Evolutionary conservation across 2,329 filamentous ascomycete genomes (phyloP).

Genomic region (Pseudogymnoascus sp.): DNA sequence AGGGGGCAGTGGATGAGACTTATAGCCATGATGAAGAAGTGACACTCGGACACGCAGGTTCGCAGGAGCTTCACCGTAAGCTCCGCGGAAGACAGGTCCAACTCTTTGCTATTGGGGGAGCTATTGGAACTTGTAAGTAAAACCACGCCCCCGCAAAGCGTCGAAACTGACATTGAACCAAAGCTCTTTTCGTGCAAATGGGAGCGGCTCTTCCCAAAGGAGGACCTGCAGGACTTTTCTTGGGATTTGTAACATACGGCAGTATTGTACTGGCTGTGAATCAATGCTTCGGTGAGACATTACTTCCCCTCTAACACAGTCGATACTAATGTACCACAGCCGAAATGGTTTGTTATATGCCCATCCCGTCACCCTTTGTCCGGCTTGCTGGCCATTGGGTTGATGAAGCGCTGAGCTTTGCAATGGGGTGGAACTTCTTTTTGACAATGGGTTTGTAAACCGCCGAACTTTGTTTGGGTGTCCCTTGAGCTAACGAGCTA

Average conservation of each 20-base stretch:
- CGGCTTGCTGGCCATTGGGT: conserved; percentile 46
- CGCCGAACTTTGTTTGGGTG: neutral
- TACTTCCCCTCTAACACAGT: conserved; percentile 37
- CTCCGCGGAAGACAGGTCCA: conserved; percentile 11
- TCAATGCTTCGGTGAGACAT: conserved; percentile 11
- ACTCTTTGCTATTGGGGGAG: conserved; percentile 32
- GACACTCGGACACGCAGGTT: neutral
- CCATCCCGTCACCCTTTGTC: conserved; percentile 44
- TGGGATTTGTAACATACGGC: conserved; percentile 43
- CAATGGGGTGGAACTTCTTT: conserved; percentile 53
- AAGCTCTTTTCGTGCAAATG: conserved; percentile 50
- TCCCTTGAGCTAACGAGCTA: conserved; percentile 38
- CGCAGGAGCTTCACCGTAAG: conserved; percentile 8
- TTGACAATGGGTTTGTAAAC: conserved; percentile 28
- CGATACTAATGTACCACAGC: conserved; percentile 33
- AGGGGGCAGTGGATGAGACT: neutral
- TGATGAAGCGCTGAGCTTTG: conserved; percentile 47
- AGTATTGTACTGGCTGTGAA: conserved; percentile 44
- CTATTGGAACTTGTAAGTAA: conserved; percentile 38
- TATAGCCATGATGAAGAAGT: neutral
- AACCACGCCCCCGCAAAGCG: neutral
- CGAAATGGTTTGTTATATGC: conserved; percentile 51
- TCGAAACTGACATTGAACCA: neutral
- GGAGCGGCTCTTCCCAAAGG: conserved; percentile 47
- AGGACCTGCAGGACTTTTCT: conserved; percentile 46